Evolutionary conservation across 2,329 filamentous ascomycete genomes (phyloP).

Genomic region (Penicillium sp.): DNA sequence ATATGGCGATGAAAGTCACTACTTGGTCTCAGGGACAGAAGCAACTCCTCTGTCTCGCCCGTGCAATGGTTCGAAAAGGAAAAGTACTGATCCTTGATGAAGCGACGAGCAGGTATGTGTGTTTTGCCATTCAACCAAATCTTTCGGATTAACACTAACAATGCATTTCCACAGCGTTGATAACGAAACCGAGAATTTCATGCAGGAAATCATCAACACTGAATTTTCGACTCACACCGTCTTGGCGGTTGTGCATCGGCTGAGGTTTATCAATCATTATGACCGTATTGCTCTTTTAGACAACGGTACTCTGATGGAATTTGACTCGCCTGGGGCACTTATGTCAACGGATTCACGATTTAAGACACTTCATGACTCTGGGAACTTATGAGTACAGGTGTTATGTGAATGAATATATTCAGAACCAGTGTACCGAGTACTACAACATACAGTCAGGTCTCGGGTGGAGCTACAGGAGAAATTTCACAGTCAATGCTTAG

Average conservation of each 20-base stretch:
- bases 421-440: no score
- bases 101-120: background rate
- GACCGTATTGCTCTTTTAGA: background rate
- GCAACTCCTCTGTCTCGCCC: background rate
- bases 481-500: no score
- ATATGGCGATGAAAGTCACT: background rate
- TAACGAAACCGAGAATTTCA: background rate
- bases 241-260: background rate
- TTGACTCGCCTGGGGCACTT: background rate
- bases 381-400: background rate
- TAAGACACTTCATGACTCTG: background rate
- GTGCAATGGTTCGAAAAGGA: background rate
- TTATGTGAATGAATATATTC: background rate
- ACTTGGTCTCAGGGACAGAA: background rate
- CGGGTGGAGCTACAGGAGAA: no score
- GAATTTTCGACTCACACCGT: background rate
- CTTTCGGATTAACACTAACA: background rate
- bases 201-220: background rate
- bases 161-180: background rate
- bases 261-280: background rate
- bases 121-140: background rate
- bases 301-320: background rate
- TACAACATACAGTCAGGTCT: no score
- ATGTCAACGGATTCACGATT: background rate
- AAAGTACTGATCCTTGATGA: background rate